Base-by-base conservation (phyloP, 192 early-diverging fungal genomes). In the Coemansia sp. region DNA sequence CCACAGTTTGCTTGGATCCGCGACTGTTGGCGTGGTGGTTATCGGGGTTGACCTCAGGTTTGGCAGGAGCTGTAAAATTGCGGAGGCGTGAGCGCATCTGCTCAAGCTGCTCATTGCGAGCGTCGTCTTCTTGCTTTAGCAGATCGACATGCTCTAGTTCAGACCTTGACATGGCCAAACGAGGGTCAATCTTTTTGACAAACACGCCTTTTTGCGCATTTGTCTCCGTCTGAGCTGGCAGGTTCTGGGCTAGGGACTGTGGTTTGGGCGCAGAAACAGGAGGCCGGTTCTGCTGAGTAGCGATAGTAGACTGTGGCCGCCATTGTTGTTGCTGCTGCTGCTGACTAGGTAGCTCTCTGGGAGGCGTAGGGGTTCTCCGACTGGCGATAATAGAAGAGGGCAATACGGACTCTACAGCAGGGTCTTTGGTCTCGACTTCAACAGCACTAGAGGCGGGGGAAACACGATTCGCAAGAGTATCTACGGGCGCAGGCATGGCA, bases 141-240 rank as follows among this genome's bases (percentile, higher is more conserved):
- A 81, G 22, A 20, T 82, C 79, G 24, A 86, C 70, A 39, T 82
- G 80, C n/a, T 79, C 70, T 3, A 86, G 74, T 65, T 86, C 84
- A 0, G 73, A 76, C 34, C 46, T 58, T 1, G 79, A 82, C 84
- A 86, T 86, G 12, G 76, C 80, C 50, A 79, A 69, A 38, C 84
- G 79, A 15, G 84, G 84, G 46, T 79, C 76, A 12, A 74, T 65
- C 63, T 79, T 75, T 29, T 68, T 66, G 31, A 79, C 74, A 73
- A 83, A 83, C 22, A 79, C 76, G 46, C 81, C 81, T 9, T 64
- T 60, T 44, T 46, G 65, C 2, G 31, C 60, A 1, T 44, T 13
- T 8, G 60, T 2, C 34, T 61, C 60, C 7, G 64, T 4, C 27
- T 67, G 57, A 31, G 64, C 31, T 11, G 55, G 36, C 29, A 40